A percentile compares a stretch with the other conserved stretches of the same genome.
phyloP scores from a whole-genome alignment of 176 grass and related monocot species.

The Dendrocalamus sinicus region DNA sequence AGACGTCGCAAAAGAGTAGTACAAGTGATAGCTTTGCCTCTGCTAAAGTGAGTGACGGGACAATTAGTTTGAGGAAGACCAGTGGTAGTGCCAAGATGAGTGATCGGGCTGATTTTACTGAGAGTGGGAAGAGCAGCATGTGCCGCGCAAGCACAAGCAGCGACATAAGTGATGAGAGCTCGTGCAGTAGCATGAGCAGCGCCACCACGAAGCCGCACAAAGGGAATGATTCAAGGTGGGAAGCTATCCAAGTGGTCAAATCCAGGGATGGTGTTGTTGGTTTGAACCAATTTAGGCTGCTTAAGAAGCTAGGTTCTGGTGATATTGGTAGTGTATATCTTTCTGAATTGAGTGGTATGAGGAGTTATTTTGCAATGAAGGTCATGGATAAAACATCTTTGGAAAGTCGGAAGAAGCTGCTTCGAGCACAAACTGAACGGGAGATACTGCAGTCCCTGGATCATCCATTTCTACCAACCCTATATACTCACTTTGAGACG shows the following conservation, averaged over 20 bases:
- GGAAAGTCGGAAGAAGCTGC: conserved; percentile 85
- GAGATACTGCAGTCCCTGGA: conserved; percentile 86
- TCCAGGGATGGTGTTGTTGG: conserved; percentile 69
- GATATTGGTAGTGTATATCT: conserved; percentile 90
- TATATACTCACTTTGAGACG: conserved; percentile 92
- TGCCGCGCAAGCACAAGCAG: conserved; percentile 70
- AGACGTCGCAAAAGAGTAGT: conserved; percentile 69
- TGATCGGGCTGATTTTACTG: conserved; percentile 60
- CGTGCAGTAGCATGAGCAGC: conserved; percentile 80
- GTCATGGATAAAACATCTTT: conserved; percentile 90
- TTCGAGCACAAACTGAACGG: conserved; percentile 82
- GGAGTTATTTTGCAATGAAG: conserved; percentile 92
- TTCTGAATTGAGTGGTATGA: conserved; percentile 79
- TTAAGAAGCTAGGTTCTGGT: conserved; percentile 79
- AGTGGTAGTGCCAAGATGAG: conserved; percentile 70
- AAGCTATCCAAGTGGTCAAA: conserved; percentile 72
- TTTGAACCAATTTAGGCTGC: conserved; percentile 78
- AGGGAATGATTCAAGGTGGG: conserved; percentile 86
- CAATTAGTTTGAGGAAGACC: conserved; percentile 72
- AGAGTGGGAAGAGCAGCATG: conserved; percentile 93
- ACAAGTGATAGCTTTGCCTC: conserved; percentile 75
- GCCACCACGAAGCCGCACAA: conserved; percentile 82
- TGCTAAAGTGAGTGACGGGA: conserved; percentile 90
- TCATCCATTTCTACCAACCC: conserved; percentile 87
- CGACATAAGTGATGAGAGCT: conserved; percentile 78